Conservation (phyloP, 768 basidiomycete genomes). For the Russula lepida region DNA sequence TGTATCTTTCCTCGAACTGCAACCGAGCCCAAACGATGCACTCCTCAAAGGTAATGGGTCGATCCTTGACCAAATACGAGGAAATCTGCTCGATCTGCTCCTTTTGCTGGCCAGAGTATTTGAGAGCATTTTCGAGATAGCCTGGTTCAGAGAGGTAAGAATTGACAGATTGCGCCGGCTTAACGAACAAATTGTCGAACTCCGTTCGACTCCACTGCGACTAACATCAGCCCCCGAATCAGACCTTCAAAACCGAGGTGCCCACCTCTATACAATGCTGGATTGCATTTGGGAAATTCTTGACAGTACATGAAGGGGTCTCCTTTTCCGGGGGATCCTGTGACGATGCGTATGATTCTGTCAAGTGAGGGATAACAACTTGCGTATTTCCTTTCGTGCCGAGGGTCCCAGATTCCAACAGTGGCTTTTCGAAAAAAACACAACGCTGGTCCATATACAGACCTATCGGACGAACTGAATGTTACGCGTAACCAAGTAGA, state of each 20-base stretch:
- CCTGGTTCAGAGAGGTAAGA: constrained; percentile 95
- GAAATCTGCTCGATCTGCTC: constrained; percentile 85
- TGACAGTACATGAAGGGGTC: constrained; percentile 93
- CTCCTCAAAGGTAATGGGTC: constrained; percentile 93
- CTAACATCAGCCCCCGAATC: constrained; percentile 5
- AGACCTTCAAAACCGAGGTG: background rate
- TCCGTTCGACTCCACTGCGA: constrained; percentile 85
- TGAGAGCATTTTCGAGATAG: constrained; percentile 84
- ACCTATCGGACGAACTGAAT: constrained; percentile 37
- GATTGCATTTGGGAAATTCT: constrained; percentile 98
- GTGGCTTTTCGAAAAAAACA: constrained; percentile 90
- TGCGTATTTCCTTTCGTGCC: constrained; percentile 98
- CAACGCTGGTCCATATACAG: constrained; percentile 98
- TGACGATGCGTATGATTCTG: constrained; percentile 94
- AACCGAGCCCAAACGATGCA: constrained; percentile 95
- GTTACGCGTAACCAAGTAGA: background rate
- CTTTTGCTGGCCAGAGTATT: constrained; percentile 85
- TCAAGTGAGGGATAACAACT: constrained; percentile 87
- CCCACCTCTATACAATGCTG: constrained; percentile 93
- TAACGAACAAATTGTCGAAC: constrained; percentile 89
- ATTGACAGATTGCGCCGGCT: constrained; percentile 90
- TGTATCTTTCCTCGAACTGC: constrained; percentile 91
- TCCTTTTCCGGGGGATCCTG: constrained; percentile 99
- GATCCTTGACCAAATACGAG: constrained; percentile 82
- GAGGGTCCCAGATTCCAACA: constrained; percentile 94